Conservation (phyloP, 1,284 basidiomycete genomes). For the Austroboletus novae-zelandiae region DNA sequence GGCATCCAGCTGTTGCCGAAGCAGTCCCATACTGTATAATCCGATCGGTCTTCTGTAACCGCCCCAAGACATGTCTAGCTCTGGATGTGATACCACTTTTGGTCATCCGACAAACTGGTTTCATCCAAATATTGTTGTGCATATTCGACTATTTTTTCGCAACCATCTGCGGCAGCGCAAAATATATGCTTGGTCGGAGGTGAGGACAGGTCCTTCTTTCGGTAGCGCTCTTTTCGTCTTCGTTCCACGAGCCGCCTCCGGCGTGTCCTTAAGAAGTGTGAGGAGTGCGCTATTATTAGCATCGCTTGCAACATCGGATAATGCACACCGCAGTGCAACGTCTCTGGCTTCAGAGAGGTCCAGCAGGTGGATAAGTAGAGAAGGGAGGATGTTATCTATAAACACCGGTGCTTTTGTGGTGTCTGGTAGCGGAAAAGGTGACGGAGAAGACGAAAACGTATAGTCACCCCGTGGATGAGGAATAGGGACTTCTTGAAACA, state of each 20-base stretch:
- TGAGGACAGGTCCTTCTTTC: conserved; percentile 64
- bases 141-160: conserved; percentile 59
- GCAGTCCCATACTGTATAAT: no score
- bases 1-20: no score
- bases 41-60: conserved; percentile 68
- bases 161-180: conserved; percentile 78
- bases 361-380: conserved; percentile 74
- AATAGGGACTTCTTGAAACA: conserved; percentile 89
- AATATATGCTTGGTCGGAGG: conserved; percentile 62
- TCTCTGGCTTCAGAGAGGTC: conserved; percentile 51
- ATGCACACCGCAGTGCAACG: conserved; percentile 41
- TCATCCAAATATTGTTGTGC: conserved; percentile 45
- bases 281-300: conserved; percentile 43
- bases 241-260: conserved; percentile 13
- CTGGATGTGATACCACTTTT: conserved; percentile 56
- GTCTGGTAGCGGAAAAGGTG: conserved; percentile 60
- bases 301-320: conserved; percentile 42
- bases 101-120: conserved; percentile 27
- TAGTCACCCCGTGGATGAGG: conserved; percentile 66
- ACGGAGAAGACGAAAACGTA: conserved; percentile 58
- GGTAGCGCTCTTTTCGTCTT: conserved; percentile 31
- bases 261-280: conserved; percentile 19
- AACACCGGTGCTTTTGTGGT: conserved; percentile 70
- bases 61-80: conserved; percentile 72
- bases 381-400: conserved; percentile 85